Evolutionary conservation across 2,329 filamentous ascomycete species (phyloP).

Genomic region (Penicillium sp.): DNA sequence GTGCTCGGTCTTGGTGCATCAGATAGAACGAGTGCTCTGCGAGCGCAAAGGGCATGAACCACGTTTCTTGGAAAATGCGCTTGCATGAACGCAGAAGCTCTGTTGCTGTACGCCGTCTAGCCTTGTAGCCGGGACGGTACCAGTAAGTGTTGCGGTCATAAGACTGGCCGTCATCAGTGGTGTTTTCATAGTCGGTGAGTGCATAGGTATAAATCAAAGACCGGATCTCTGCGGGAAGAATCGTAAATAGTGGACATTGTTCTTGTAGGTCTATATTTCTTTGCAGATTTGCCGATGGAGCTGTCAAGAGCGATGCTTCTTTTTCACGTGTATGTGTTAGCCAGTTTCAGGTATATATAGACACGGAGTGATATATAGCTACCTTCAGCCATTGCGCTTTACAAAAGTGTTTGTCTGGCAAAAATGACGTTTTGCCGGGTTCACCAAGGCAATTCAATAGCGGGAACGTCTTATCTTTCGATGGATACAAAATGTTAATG

Average conservation of each 20-base stretch:
- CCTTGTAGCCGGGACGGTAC: constrained; percentile 40
- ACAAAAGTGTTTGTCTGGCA: background rate
- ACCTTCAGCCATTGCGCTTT: background rate
- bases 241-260: constrained; percentile 29
- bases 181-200: constrained; percentile 38
- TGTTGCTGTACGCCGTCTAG: constrained; percentile 33
- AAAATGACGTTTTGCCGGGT: background rate
- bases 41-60: constrained; percentile 41
- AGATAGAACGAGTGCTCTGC: constrained; percentile 42
- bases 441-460: no score
- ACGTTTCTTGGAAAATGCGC: constrained; percentile 40
- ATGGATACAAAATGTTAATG: background rate
- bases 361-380: background rate
- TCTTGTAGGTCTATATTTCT: constrained; percentile 15
- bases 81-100: constrained; percentile 43
- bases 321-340: background rate
- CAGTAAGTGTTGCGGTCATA: constrained; percentile 36
- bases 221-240: constrained; percentile 49
- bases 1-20: constrained; percentile 26
- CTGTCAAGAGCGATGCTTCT: background rate
- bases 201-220: constrained; percentile 44
- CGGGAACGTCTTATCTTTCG: no score
- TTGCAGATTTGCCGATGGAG: constrained; percentile 2
- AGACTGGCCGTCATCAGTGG: background rate
- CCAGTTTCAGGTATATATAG: background rate